Base-by-base conservation (phyloP, 768 basidiomycete species). In the Collybia sordida region DNA sequence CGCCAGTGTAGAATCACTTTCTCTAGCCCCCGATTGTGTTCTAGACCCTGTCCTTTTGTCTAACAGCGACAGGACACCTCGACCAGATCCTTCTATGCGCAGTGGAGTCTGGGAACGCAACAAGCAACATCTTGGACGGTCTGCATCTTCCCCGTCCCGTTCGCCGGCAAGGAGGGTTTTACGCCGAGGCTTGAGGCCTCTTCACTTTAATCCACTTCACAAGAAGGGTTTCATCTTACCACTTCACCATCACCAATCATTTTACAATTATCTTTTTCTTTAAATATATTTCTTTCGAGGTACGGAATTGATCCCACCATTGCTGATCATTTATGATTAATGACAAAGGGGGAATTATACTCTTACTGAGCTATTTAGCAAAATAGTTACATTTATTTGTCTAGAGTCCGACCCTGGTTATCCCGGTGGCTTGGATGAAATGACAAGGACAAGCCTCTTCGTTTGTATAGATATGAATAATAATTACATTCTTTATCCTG, bases 121-220 rank as follows among this genome's bases (percentile, higher is more conserved):
- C 8, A 23, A 19, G 15, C 59, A 59, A 11, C 59, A 50, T 14
- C 61, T n/a, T n/a, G n/a, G 61, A 47, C 63, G 69, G 35, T 73
- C 78, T 7, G 55, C 68, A 27, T 81, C 80, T 4, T 81, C 82
- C 0, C 80, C 78, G n/a, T 79, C 78, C 14, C 72, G 76, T 21
- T 83, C 82, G 1, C 81, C 81, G 15, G 75, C 65, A 12, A 63
- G 57, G 42, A 45, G 74, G 42, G 59, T 66, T 42, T 52, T 60
- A 19, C 57, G 65, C 47, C 65, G 69, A 42, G 64, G 67, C 35
- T 19, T 24, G 36, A 35, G 19, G 6, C 56, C 55, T 17, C 50
- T 45, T 43, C 50, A 50, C 36, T 21, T 24, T 17, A 45, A 54
- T 23, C 37, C 42, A n/a, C 51, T 45, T 23, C 53, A 28, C 31